Conservation (phyloP, 2,329 filamentous ascomycete species). For the Thielaviopsis populi region DNA sequence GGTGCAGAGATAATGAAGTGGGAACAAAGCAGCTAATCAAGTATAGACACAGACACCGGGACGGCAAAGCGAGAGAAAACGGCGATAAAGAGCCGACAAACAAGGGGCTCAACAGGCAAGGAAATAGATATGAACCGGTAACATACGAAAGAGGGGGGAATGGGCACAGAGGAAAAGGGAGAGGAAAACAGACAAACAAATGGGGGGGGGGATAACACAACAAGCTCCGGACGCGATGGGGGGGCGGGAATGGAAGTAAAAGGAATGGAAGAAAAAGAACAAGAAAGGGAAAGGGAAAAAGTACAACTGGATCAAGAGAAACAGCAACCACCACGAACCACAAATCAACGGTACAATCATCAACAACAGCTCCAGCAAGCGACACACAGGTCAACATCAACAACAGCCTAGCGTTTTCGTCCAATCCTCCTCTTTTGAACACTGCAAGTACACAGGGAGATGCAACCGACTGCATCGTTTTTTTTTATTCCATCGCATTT, state of each 20-base stretch:
- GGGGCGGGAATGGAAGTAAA: not conserved
- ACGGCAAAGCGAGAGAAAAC: not conserved
- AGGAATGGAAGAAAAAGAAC: not conserved
- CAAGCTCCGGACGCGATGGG: not conserved
- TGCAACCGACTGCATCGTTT: not conserved
- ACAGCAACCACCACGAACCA: conserved; percentile 6
- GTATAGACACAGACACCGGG: not conserved
- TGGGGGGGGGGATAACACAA: not conserved
- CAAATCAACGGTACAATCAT: not conserved
- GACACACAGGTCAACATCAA: not conserved
- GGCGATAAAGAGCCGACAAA: not conserved
- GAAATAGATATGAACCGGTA: not conserved
- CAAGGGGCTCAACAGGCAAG: too few relatives aligned
- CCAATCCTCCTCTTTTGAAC: not conserved
- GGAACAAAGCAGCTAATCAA: conserved; percentile 1
- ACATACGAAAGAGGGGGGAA: not conserved
- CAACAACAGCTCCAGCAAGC: not conserved
- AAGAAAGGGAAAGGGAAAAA: not conserved
- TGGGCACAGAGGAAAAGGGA: not conserved
- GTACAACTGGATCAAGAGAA: not conserved
- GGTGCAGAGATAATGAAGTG: conserved; percentile 1
- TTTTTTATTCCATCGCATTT: not conserved
- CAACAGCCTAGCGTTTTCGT: not conserved
- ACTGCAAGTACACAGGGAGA: not conserved
- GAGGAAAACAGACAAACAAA: not conserved